phyloP scores from a whole-genome alignment of 2,329 filamentous ascomycete genomes.

The Neonectria punicea region DNA sequence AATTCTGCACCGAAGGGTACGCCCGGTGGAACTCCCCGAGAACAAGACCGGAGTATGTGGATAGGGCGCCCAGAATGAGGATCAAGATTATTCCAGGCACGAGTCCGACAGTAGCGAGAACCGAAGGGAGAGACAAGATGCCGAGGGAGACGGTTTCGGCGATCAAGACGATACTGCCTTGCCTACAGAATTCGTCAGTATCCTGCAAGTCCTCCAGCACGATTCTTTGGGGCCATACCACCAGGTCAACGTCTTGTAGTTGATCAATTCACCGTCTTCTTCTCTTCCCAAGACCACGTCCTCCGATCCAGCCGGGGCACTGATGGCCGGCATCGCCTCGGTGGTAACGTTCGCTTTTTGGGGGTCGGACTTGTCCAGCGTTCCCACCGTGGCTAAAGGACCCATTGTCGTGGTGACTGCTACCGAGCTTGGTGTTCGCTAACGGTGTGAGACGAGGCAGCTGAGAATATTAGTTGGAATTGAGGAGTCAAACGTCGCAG shows the following conservation, averaged over 20 bases:
- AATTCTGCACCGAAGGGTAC: constrained; percentile 74
- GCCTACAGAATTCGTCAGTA: constrained; percentile 42
- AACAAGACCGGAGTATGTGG: constrained; percentile 68
- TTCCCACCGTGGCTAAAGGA: not conserved
- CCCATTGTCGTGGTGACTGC: not conserved
- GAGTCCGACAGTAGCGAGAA: constrained; percentile 76
- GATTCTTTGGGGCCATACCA: constrained; percentile 43
- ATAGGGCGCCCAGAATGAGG: constrained; percentile 72
- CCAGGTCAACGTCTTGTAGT: constrained; percentile 53
- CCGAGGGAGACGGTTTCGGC: constrained; percentile 59
- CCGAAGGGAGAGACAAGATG: constrained; percentile 79
- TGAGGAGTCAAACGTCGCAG: not conserved
- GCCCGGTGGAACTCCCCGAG: constrained; percentile 76
- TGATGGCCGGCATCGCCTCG: not conserved
- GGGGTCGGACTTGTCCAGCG: not conserved
- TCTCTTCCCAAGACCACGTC: constrained; percentile 22
- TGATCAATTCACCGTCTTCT: constrained; percentile 41
- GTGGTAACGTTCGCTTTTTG: not conserved
- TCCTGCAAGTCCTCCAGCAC: not conserved
- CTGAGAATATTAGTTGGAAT: not conserved
- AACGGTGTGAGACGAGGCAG: not conserved
- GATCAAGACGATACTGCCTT: constrained; percentile 56
- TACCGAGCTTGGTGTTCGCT: no score
- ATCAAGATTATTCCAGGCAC: constrained; percentile 80
- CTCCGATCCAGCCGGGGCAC: not conserved